phyloP scores from a whole-genome alignment of 106 monocot genomes.

The Apostasia shenzhenica region DNA sequence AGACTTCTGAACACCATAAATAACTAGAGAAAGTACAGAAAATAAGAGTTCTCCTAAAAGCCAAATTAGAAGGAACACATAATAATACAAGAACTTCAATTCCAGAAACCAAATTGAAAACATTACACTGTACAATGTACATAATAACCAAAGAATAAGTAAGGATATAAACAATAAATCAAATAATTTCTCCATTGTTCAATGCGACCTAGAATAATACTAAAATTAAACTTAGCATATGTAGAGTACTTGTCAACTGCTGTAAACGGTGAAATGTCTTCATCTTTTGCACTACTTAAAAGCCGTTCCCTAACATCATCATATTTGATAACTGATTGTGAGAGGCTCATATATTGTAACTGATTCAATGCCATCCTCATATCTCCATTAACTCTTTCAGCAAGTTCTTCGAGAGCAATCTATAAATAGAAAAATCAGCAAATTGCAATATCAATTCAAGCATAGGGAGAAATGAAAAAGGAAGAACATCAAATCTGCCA shows the following conservation, averaged over 20 bases:
- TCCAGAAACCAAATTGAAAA: no score
- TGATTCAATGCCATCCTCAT: conserved; percentile 97
- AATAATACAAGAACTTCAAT: no score
- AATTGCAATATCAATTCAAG: neutral
- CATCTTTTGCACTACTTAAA: conserved; percentile 83
- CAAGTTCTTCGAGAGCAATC: conserved; percentile 94
- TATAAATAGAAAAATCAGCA: conserved; percentile 10
- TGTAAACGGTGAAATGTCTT: conserved; percentile 96
- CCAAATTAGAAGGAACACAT: no score
- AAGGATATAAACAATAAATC: no score
- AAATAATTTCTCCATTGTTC: no score
- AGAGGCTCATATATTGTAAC: conserved; percentile 95
- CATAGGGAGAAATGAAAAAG: neutral
- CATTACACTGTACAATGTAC: no score
- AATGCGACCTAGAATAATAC: neutral
- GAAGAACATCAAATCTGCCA: neutral
- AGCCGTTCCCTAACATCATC: conserved; percentile 86
- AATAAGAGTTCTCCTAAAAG: no score
- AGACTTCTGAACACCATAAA: no score
- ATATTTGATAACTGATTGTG: conserved; percentile 72
- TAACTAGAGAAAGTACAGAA: no score
- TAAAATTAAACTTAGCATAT: conserved; percentile 7
- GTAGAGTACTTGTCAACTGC: conserved; percentile 93
- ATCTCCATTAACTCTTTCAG: conserved; percentile 90
- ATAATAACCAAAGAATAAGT: no score